Base-by-base conservation (phyloP, 768 basidiomycete genomes). In the Tricholoma furcatifolium region DNA sequence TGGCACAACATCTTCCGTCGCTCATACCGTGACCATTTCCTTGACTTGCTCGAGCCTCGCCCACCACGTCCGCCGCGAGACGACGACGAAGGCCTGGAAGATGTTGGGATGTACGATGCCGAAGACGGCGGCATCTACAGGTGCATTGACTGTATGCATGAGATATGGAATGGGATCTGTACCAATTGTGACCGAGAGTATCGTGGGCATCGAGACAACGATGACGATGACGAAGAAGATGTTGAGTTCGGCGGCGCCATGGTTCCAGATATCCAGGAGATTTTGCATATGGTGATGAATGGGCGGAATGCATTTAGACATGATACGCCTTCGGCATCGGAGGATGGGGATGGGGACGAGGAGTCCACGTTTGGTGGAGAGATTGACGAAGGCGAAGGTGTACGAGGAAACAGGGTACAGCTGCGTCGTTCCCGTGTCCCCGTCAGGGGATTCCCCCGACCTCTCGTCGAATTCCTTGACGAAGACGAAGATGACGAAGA, bases 111-210 rank as follows among this genome's bases (percentile, higher is more conserved):
- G 73, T 78, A 79, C 31, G 90, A 92, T 61, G 74, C 72, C 8
- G 88, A 90, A 57, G 90, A 91, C 53, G 87, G 84, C 10, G 86
- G 84, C 1, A 75, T 92, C n/a, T 85, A 82, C 61, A 78, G 90
- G 15, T 93, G 91, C 64, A 61, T 82, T 14, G 83, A 84, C 39
- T 92, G 89, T 57, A 78, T 84, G 75, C 83, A 91, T 61, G 91
- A 93, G 68, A 87, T 93, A 55, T 82, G 78, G 79, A 82, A 75
- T 54, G 87, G 86, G 1, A 63, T 75, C 18, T 93, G 91, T 62
- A 76, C 82, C 4, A 61, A 62, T 10, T 92, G 91, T 58, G 73
- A 78, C 24, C 76, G 87, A 31, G 66, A 65, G 17, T 90, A 89
- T 60, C 72, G 71, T 3, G 85, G 81, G 1, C 86, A 87, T 43